These are phyloP conservation scores for Mitragyna speciosa DNA, from an alignment of 257 asterid genomes.

Conservation along the genomic window DNA sequence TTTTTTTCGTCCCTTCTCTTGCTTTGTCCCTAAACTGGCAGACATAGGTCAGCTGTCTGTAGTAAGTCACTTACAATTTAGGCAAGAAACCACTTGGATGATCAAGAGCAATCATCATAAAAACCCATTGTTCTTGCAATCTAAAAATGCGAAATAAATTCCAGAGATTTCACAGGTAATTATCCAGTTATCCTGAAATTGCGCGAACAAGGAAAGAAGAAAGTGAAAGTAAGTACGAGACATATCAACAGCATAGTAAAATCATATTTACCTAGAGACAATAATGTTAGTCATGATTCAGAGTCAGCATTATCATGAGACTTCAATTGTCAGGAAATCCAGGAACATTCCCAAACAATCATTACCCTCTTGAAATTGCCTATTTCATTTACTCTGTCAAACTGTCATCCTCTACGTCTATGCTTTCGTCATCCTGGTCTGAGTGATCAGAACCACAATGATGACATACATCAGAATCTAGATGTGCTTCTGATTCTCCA, in stretches of 20 bases:
- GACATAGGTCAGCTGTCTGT: neutral
- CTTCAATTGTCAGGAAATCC: neutral
- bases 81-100: neutral
- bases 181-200: neutral
- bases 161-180: neutral
- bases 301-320: neutral
- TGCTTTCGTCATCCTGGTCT: slow-evolving; percentile 28
- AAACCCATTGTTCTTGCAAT: too few relatives aligned
- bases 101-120: too few relatives aligned
- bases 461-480: slow-evolving; percentile 31
- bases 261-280: slow-evolving; percentile 1
- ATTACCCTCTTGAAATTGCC: neutral
- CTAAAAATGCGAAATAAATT: too few relatives aligned
- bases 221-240: neutral
- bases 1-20: too few relatives aligned
- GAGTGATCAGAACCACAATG: slow-evolving; percentile 29
- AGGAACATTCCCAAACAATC: neutral
- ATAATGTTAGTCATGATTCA: neutral
- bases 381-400: neutral
- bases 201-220: neutral
- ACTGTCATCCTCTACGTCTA: neutral
- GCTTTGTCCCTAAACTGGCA: neutral
- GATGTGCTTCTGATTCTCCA: slow-evolving; percentile 25
- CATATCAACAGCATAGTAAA: neutral
- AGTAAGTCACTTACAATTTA: neutral